Base-by-base conservation (phyloP, 2,329 filamentous ascomycete species). In the Aspergillus tanneri region DNA sequence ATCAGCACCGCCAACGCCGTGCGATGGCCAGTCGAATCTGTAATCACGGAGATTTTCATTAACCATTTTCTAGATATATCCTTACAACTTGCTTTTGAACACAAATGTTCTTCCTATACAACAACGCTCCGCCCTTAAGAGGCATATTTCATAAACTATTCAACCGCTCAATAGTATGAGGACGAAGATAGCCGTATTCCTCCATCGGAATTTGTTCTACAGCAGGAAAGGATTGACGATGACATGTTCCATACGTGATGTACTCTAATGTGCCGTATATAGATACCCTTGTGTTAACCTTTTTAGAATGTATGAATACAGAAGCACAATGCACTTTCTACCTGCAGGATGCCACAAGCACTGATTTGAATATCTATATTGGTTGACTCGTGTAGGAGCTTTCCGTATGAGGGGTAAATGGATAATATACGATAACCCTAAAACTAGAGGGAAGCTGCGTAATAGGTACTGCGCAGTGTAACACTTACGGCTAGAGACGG, bases 1-100 rank as follows among this genome's bases (percentile, higher is more conserved):
- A n/a, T 57, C 55, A 18, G 32, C 50, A 1, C 52, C 58, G 0
- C 59, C 64, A 1, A 61, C 55, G 2, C 52, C 61, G 10, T 61
- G 59, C 7, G 57, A 54, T 9, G 54, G 52, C 2, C 51, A 46
- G 25, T 38, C 22, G 23, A 35, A 36, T 42, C 37, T 27, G 24
- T 44, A 25, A 23, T 30, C 34, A 27, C 18, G 11, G 37, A 30
- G n/a, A 42, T 30, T 30, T 18, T 19, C 5, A 28, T 37, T n/a
- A n/a, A n/a, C n/a, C n/a, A n/a, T n/a, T n/a, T n/a, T n/a, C n/a
- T n/a, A n/a, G n/a, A n/a, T n/a, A n/a, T n/a, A n/a, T n/a, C n/a
- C n/a, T n/a, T n/a, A n/a, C n/a, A n/a, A n/a, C n/a, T n/a, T n/a
- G n/a, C n/a, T n/a, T n/a, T n/a, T n/a, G n/a, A n/a, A n/a, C n/a